phyloP scores from a whole-genome alignment of 2,329 filamentous ascomycete species.

The Neoscytalidium dimidiatum region DNA sequence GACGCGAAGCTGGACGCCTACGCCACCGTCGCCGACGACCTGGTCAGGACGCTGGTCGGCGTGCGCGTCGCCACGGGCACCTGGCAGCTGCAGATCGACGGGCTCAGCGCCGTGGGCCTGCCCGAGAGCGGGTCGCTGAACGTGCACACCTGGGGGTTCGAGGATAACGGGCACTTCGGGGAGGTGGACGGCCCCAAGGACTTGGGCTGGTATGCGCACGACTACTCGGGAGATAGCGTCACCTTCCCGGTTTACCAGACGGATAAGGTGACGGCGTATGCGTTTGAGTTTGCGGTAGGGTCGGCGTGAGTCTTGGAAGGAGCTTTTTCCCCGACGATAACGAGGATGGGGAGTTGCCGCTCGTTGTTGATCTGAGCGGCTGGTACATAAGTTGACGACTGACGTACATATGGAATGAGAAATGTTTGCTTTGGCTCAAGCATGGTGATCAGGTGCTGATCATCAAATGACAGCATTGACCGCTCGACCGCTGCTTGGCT shows the following conservation, averaged over 20 bases:
- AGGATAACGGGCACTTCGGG: conserved; percentile 19
- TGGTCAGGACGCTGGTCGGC: conserved; percentile 41
- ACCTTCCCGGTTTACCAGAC: not conserved
- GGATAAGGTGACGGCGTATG: not conserved
- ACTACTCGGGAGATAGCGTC: not conserved
- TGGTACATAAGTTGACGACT: too few relatives aligned
- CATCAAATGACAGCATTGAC: too few relatives aligned
- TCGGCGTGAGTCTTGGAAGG: not conserved
- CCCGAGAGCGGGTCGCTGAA: conserved; percentile 22
- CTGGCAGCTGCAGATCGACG: conserved; percentile 38
- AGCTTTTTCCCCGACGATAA: too few relatives aligned
- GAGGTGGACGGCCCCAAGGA: conserved; percentile 14
- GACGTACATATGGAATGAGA: too few relatives aligned
- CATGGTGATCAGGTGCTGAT: too few relatives aligned
- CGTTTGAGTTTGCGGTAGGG: conserved; percentile 1
- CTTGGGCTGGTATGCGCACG: conserved; percentile 5
- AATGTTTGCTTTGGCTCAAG: too few relatives aligned
- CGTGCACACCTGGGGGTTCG: conserved; percentile 18
- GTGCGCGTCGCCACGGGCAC: conserved; percentile 33
- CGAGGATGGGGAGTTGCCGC: too few relatives aligned
- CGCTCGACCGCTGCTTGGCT: too few relatives aligned
- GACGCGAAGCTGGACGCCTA: conserved; percentile 44
- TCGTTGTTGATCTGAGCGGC: too few relatives aligned
- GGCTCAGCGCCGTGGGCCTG: conserved; percentile 37
- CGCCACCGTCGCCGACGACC: conserved; percentile 34